phyloP scores from a whole-genome alignment of 1,139 yeast species.

The Blastobotrys capitulatus region DNA sequence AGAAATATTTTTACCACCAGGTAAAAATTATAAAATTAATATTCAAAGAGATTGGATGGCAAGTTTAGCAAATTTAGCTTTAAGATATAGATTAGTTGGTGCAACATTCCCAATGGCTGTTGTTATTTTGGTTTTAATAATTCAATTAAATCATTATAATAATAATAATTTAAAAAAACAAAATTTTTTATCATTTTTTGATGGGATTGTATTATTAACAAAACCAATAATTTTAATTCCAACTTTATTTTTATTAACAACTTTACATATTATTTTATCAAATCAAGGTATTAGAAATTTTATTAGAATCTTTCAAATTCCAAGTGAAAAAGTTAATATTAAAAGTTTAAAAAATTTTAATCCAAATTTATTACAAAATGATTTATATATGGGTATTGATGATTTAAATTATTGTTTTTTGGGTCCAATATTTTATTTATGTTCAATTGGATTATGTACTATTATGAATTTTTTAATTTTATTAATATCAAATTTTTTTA shows the following conservation, averaged over 20 bases:
- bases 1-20: slow-evolving; percentile 30
- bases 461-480: slow-evolving; percentile 27
- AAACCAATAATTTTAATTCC: not conserved
- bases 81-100: slow-evolving; percentile 33
- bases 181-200: slow-evolving; percentile 45
- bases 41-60: slow-evolving; percentile 33
- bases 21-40: slow-evolving; percentile 18
- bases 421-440: slow-evolving; percentile 49
- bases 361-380: slow-evolving; percentile 29
- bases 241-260: slow-evolving; percentile 6
- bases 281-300: slow-evolving; percentile 9
- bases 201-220: slow-evolving; percentile 28
- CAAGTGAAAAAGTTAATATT: slow-evolving; percentile 17
- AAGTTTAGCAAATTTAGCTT: slow-evolving; percentile 33
- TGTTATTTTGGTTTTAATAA: slow-evolving; percentile 19
- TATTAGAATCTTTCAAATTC: slow-evolving; percentile 11
- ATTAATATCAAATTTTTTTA: not conserved
- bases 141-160: slow-evolving; percentile 25
- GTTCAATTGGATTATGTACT: slow-evolving; percentile 44
- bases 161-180: not conserved
- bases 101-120: slow-evolving; percentile 33
- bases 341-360: slow-evolving; percentile 18
- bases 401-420: slow-evolving; percentile 44
- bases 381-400: slow-evolving; percentile 56
- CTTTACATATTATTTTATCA: slow-evolving; percentile 10